Conservation (phyloP, 179 eudicot species). For the Beta corolliflora region DNA sequence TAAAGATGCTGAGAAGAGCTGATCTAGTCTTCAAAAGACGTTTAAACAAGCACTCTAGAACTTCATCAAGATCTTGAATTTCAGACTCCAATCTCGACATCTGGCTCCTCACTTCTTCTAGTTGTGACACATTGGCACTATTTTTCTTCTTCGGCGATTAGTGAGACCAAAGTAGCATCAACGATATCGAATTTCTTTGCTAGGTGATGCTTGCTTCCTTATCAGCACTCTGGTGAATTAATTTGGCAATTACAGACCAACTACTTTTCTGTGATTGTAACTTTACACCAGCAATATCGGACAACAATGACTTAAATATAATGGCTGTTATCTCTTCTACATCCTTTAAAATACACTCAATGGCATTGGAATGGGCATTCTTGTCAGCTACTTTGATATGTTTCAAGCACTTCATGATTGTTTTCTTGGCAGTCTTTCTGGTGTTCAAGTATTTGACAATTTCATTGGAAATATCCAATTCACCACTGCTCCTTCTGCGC, state of each 20-base stretch:
- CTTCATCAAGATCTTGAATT: conserved; percentile 43
- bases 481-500: conserved; percentile 40
- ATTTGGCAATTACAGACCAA: conserved; percentile 31
- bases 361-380: conserved; percentile 3
- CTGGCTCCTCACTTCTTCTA: conserved; percentile 27
- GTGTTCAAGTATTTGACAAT: conserved; percentile 22
- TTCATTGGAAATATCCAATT: conserved; percentile 26
- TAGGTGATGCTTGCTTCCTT: conserved; percentile 13
- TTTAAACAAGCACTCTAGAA: conserved; percentile 44
- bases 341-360: conserved; percentile 31
- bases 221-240: conserved; percentile 16
- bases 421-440: conserved; percentile 35
- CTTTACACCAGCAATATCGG: conserved; percentile 22
- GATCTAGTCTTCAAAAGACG: conserved; percentile 48
- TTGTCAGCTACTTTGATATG: conserved; percentile 19
- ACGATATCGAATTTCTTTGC: conserved; percentile 27
- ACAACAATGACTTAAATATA: conserved; percentile 32
- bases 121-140: conserved; percentile 12
- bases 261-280: conserved; percentile 23
- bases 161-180: conserved; percentile 28
- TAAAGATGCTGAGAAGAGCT: conserved; percentile 47
- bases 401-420: conserved; percentile 36
- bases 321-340: conserved; percentile 30
- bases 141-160: conserved; percentile 31
- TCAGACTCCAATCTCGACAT: conserved; percentile 37